Evolutionary conservation across 495 filamentous ascomycete species (phyloP), one percentile per base, ranked within the genome.

Genomic region (Physcia stellaris): DNA sequence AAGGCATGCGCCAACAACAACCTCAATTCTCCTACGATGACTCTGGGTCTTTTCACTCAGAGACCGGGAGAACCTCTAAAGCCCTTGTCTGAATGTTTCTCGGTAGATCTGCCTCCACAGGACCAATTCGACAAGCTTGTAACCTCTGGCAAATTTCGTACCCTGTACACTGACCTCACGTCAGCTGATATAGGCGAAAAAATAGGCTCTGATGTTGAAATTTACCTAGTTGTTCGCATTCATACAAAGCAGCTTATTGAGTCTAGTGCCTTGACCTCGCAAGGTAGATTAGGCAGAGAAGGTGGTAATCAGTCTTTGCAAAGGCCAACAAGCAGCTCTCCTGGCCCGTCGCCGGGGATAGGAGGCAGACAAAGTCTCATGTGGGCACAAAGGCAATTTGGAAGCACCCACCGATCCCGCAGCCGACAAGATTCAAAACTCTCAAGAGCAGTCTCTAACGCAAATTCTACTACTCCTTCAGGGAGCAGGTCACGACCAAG

Each of bases 171-270:
- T 12, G 83, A 95, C 43, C 62, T 96, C 12, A 77, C 76, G 19
- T 68, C 82, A 1, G 68, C 71, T 33, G 92, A 99, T 56, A 79
- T 92, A 46, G 86, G 85, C 17, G 84, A 94, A 41, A 73, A 69
- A 3, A 68, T 76, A 3, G 66, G 75, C 18, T 67, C 65, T 32
- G 73, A 75, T 2, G 66, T 66, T 7, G 74, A 86, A 33, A 54
- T 95, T 20, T 96, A 79, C 51, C 64, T 96, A 1, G 75, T 94
- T n/a, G 80, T 86, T 36, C 81, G 81, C 43, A 71, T 94, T 20
- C 73, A 83, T 21, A 71, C 76, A 5, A 61, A 70, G 10, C 71
- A 81, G 42, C 56, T 75, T 3, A 16, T 68, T 49, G 34, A 49
- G 62, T 54, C 34, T 51, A n/a, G 43, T 44, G 11, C 48, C 39